A percentile compares a stretch with the other conserved stretches of the same genome.
Evolutionary conservation across 163 green algal genomes (phyloP).

Genomic region (Scenedesmus sp.): DNA sequence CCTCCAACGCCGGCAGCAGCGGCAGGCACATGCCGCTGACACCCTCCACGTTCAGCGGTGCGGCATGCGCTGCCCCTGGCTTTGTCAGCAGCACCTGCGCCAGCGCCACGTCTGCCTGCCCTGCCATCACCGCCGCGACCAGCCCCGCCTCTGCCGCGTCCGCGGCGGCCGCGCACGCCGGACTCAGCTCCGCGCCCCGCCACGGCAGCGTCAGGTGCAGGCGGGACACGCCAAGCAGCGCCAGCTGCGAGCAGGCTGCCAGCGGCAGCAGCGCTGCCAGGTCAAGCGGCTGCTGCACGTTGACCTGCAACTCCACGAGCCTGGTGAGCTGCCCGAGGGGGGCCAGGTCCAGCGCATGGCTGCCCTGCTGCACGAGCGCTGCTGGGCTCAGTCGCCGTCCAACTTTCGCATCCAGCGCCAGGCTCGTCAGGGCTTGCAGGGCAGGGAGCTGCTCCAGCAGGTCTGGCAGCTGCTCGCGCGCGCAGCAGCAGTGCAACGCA

Average conservation of each 20-base stretch:
- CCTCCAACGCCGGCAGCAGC: not conserved
- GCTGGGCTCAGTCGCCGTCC: not conserved
- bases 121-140: constrained; percentile 16
- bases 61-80: not conserved
- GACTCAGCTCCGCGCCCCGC: constrained; percentile 18
- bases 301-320: constrained; percentile 13
- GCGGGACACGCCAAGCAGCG: not conserved
- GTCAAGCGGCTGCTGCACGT: not conserved
- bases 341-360: not conserved
- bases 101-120: not conserved
- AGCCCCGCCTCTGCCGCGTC: constrained; percentile 5
- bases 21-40: not conserved
- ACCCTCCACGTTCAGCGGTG: constrained; percentile 16
- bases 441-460: not conserved
- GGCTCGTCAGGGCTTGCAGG: not conserved
- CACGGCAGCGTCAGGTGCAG: not conserved
- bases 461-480: not conserved
- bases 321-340: not conserved
- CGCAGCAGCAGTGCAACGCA: not conserved
- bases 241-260: constrained; percentile 7
- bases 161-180: not conserved
- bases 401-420: not conserved
- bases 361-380: not conserved
- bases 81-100: constrained; percentile 1
- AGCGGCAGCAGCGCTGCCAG: constrained; percentile 7